Evolutionary conservation across 2,329 filamentous ascomycete genomes (phyloP), one percentile per base, ranked within the genome.

Genomic region (Fusarium pilosicola): DNA sequence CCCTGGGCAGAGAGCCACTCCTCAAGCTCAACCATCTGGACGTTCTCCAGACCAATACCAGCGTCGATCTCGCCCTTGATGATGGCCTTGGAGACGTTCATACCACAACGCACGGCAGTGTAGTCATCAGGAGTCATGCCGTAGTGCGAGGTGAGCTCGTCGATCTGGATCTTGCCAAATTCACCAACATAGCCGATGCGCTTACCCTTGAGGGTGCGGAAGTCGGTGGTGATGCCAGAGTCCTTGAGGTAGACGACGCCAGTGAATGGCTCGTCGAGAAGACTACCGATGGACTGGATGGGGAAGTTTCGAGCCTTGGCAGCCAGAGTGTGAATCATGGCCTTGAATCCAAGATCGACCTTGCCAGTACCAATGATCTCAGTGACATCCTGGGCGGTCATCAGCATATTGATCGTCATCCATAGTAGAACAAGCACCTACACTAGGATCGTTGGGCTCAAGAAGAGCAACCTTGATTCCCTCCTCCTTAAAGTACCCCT

Each of bases 141-240:
- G 80, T 94, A 94, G 86, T 94, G 89, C 51, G 90, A 90, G 55
- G 92, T 94, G 70, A 95, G 88, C 80, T 95, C 93, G 80, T 95
- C 93, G 75, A 95, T 94, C 84, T 94, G 92, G 80, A 94, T 94
- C 88, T 92, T 95, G 83, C 93, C 93, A 73, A 94, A 94, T 80
- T 94, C 93, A 77, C 92, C 92, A 64, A 94, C 92, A 75, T 94
- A 94, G 80, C 93, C 93, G 80, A 94, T 94, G 30, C 88, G 89
- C 84, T 94, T 94, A 75, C 92, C 92, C 82, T 91, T 92, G 76
- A 95, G 88, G 45, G 91, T 91, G 79, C 86, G 88, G 84, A 95
- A 94, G 84, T 94, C 92, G 52, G 89, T 83, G 36, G 91, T 94
- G 83, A 94, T 94, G 64, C 92, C 92, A 52, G 90, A 92, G 54